phyloP scores from a whole-genome alignment of 1,139 yeast species.

The Saccharomyces hybrid region DNA sequence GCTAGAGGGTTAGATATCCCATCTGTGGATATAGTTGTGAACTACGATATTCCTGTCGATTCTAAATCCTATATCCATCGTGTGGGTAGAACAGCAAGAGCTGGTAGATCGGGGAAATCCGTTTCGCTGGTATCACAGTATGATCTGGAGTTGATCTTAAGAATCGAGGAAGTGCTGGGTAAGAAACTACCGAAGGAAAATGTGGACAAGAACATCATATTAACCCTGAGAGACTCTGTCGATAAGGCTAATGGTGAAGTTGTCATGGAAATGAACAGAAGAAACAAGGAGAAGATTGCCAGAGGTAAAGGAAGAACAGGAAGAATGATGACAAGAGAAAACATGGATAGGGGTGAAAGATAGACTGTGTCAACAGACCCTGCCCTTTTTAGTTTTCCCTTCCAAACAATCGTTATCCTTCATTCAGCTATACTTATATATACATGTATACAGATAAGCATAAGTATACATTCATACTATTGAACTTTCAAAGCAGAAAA shows the following conservation, averaged over 20 bases:
- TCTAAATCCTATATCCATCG: slow-evolving; percentile 95
- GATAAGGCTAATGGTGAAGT: slow-evolving; percentile 92
- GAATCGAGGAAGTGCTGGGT: slow-evolving; percentile 82
- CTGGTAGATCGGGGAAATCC: slow-evolving; percentile 92
- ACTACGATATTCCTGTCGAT: slow-evolving; percentile 94
- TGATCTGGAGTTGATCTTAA: slow-evolving; percentile 76
- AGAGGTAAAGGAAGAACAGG: slow-evolving; percentile 35
- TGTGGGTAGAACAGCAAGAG: slow-evolving; percentile 98
- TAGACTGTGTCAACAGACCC: slow-evolving; percentile 11
- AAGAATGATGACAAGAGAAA: slow-evolving; percentile 33
- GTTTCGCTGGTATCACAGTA: slow-evolving; percentile 89
- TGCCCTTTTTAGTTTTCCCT: background rate
- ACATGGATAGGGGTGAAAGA: slow-evolving; percentile 43
- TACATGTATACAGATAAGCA: no score
- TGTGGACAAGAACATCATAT: slow-evolving; percentile 69
- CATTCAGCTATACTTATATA: no score
- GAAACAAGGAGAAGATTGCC: slow-evolving; percentile 36
- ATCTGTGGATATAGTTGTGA: slow-evolving; percentile 82
- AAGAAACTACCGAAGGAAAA: slow-evolving; percentile 77
- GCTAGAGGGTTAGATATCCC: slow-evolving; percentile 98
- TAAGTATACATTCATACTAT: no score
- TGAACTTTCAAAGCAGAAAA: no score
- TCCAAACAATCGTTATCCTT: no score
- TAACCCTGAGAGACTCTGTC: slow-evolving; percentile 75
- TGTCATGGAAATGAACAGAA: slow-evolving; percentile 74